A percentile compares a stretch with the other conserved stretches of the same genome.
These are phyloP conservation scores for Neopestalotiopsis sp. DNA, from an alignment of 2,329 filamentous ascomycete genomes.

Conservation along the genomic window DNA sequence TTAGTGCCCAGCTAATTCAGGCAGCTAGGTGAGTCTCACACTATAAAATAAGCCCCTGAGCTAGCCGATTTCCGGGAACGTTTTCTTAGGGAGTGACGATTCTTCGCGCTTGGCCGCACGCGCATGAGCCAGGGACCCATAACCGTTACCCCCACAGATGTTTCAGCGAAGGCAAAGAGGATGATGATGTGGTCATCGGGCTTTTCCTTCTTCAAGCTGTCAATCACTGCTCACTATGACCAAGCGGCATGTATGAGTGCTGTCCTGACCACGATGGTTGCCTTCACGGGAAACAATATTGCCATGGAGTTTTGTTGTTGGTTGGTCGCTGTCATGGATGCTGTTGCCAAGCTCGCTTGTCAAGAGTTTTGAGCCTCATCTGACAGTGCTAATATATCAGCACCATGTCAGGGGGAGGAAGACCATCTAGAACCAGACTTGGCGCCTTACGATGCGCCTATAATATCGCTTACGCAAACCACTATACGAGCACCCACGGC, in stretches of 20 bases:
- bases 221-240: not conserved
- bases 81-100: not conserved
- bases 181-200: slow-evolving; percentile 10
- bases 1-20: not conserved
- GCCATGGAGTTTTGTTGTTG: not conserved
- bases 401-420: slow-evolving; percentile 1
- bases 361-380: slow-evolving; percentile 10
- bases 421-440: not conserved
- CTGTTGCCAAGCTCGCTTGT: slow-evolving; percentile 12
- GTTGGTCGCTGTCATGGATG: not conserved
- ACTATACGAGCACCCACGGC: not conserved
- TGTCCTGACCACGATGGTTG: not conserved
- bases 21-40: not conserved
- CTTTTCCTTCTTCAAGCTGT: not conserved
- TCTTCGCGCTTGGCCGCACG: not conserved
- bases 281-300: not conserved
- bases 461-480: slow-evolving; percentile 5
- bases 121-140: not conserved
- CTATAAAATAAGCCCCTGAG: not conserved
- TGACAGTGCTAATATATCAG: not conserved
- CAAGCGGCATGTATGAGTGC: not conserved
- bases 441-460: slow-evolving; percentile 7
- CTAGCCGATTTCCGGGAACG: not conserved
- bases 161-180: slow-evolving; percentile 9
- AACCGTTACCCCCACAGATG: slow-evolving; percentile 6